Evolutionary conservation across 768 basidiomycete genomes (phyloP).

Genomic region (Xerocomellus chrysenteron): DNA sequence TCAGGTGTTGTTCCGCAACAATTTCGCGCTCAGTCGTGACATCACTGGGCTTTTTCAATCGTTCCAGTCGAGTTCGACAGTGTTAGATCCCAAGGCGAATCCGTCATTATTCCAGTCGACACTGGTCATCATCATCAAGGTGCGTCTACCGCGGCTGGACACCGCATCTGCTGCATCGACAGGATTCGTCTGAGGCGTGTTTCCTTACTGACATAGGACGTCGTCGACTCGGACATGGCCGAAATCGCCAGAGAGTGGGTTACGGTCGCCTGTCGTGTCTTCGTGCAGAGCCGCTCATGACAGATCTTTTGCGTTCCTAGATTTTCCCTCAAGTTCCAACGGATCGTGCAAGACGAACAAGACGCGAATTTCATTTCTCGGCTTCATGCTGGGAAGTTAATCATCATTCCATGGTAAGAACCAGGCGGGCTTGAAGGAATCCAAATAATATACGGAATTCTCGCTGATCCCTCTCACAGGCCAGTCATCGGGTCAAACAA

Average conservation of each 20-base stretch:
- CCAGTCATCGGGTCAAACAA: constrained; percentile 62
- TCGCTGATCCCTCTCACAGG: constrained; percentile 7
- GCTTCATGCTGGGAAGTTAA: constrained; percentile 53
- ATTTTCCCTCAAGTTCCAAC: constrained; percentile 56
- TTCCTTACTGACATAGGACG: constrained; percentile 43
- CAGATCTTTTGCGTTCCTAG: constrained; percentile 24
- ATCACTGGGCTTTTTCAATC: constrained; percentile 62
- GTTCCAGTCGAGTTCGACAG: constrained; percentile 56
- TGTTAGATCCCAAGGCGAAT: constrained; percentile 58
- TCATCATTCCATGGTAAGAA: constrained; percentile 56
- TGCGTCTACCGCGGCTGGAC: constrained; percentile 1
- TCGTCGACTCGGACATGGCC: constrained; percentile 57
- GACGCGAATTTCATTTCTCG: constrained; percentile 61
- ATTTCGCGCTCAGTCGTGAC: constrained; percentile 60
- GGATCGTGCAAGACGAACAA: constrained; percentile 63
- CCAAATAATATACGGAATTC: too few species aligned
- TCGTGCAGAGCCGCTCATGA: neutral
- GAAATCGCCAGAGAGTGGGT: constrained; percentile 60
- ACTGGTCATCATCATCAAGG: constrained; percentile 64
- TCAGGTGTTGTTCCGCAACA: constrained; percentile 64
- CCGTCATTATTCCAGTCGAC: constrained; percentile 59
- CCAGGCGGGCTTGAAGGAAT: neutral
- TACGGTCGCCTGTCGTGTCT: neutral
- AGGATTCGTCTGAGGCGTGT: neutral
- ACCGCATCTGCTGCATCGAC: neutral